Percentiles rank a stretch among this genome's conserved stretches.
phyloP scores from a whole-genome alignment of 1,284 basidiomycete species.

The Pyrrhoderma lamaoense region DNA sequence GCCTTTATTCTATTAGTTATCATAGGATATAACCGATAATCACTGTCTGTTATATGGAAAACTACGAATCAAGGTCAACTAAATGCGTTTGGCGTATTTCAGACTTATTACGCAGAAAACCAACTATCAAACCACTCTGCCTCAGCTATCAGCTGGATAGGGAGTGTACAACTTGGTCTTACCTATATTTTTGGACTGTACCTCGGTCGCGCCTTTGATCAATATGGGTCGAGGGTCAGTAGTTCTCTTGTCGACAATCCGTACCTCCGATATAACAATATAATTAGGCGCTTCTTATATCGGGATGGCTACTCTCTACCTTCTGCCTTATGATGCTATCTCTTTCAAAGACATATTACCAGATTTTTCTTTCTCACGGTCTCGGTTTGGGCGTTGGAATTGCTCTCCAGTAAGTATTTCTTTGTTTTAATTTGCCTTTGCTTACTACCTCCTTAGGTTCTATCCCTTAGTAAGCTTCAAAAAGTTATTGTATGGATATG shows the following conservation, averaged over 20 bases:
- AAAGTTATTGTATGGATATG: too few relatives aligned
- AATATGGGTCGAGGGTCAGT: constrained; percentile 14
- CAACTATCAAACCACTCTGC: constrained; percentile 13
- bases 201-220: constrained; percentile 16
- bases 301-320: constrained; percentile 17
- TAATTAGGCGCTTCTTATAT: constrained; percentile 14
- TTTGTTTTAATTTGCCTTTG: background rate
- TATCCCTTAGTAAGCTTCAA: constrained; percentile 11
- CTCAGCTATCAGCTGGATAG: constrained; percentile 20
- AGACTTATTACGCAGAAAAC: constrained; percentile 16
- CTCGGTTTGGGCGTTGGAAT: constrained; percentile 16
- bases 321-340: constrained; percentile 18
- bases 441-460: constrained; percentile 5
- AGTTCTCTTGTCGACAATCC: background rate
- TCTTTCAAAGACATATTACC: constrained; percentile 16
- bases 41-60: too few relatives aligned
- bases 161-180: constrained; percentile 15
- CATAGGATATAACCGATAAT: too few relatives aligned
- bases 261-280: too few relatives aligned
- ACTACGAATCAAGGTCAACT: constrained; percentile 11
- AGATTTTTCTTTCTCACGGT: constrained; percentile 19
- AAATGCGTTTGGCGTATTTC: constrained; percentile 20
- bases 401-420: constrained; percentile 17
- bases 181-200: constrained; percentile 17
- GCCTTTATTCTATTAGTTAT: background rate